A percentile compares a stretch with the other conserved stretches of the same genome.
These are phyloP conservation scores for Scenedesmus sp. DNA, from an alignment of 163 green algal genomes.

Conservation along the genomic window DNA sequence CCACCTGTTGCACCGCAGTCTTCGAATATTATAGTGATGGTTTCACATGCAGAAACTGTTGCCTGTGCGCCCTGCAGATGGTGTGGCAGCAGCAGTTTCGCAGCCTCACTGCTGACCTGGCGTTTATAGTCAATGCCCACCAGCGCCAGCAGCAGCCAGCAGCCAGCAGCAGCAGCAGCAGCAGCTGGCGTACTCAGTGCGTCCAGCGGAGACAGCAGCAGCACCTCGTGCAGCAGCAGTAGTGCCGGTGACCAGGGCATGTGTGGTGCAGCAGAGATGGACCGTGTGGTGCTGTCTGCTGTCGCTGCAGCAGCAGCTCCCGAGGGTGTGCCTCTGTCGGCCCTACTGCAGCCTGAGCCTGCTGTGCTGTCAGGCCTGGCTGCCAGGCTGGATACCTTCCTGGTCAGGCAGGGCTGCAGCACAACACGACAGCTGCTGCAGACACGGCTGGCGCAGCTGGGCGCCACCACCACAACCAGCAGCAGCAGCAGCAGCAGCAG, in stretches of 20 bases:
- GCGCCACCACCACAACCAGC: no score
- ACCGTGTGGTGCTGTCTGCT: neutral
- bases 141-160: conserved; percentile 12
- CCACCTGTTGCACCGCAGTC: no score
- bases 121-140: neutral
- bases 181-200: neutral
- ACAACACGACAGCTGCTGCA: neutral
- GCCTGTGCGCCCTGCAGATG: neutral
- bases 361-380: neutral
- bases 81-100: neutral
- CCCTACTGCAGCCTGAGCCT: neutral
- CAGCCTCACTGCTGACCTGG: conserved; percentile 20
- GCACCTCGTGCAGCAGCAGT: neutral
- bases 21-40: no score
- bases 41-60: no score
- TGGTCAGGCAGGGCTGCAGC: neutral
- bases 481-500: neutral
- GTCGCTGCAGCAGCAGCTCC: neutral
- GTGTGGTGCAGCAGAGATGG: neutral
- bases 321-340: neutral
- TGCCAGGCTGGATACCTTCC: neutral
- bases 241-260: neutral
- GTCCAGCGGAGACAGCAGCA: neutral
- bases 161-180: conserved; percentile 29
- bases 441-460: neutral